These are phyloP conservation scores for Roridomyces roridus DNA, from an alignment of 768 basidiomycete species.

Conservation along the genomic window DNA sequence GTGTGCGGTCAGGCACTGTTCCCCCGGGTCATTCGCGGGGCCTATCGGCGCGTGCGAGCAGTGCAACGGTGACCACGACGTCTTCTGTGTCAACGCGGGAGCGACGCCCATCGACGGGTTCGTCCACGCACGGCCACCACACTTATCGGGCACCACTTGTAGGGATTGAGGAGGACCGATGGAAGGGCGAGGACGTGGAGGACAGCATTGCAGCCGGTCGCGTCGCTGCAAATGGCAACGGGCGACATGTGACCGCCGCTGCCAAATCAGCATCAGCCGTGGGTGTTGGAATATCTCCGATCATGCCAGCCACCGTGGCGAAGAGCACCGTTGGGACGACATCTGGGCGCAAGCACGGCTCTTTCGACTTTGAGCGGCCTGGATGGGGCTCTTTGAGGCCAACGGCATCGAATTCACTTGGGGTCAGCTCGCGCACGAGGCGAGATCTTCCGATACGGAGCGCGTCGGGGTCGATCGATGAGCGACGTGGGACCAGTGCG, in stretches of 20 bases:
- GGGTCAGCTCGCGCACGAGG: slow-evolving; percentile 38
- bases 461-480: slow-evolving; percentile 15
- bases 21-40: slow-evolving; percentile 1
- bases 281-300: slow-evolving; percentile 7
- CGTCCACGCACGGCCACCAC: slow-evolving; percentile 10
- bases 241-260: slow-evolving; percentile 13
- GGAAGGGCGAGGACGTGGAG: slow-evolving; percentile 2
- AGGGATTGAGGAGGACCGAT: slow-evolving; percentile 20
- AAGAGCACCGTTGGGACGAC: slow-evolving; percentile 9
- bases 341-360: slow-evolving; percentile 58
- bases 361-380: slow-evolving; percentile 80
- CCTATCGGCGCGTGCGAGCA: slow-evolving; percentile 9
- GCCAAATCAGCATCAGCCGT: background rate
- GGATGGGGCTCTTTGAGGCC: slow-evolving; percentile 53
- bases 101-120: slow-evolving; percentile 18
- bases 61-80: background rate
- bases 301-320: background rate
- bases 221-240: slow-evolving; percentile 1
- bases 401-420: slow-evolving; percentile 40
- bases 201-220: background rate
- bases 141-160: slow-evolving; percentile 14
- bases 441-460: slow-evolving; percentile 30
- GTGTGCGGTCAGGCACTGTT: slow-evolving; percentile 6
- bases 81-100: slow-evolving; percentile 16
- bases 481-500: slow-evolving; percentile 2